Base-by-base conservation (phyloP, 2,329 filamentous ascomycete genomes). In the Claviceps spartinae region DNA sequence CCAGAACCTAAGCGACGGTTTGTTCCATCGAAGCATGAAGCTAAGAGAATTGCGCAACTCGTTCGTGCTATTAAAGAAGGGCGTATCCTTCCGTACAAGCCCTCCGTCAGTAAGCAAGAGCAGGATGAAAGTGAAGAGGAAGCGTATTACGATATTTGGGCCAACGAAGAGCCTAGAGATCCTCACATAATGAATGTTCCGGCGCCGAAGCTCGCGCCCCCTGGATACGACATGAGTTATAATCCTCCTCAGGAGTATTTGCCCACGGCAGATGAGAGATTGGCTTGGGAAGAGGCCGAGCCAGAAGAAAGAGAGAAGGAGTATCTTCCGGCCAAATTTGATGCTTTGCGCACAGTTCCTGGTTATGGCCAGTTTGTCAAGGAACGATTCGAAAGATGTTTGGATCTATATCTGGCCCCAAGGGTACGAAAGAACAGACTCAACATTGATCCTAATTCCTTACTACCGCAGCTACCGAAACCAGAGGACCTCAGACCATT, bases 1-100 rank as follows among this genome's bases (percentile, higher is more conserved):
- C 93, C 93, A 6, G 93, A 98, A 65, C 93, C 93, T 1, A 98
- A 98, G 72, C 80, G 93, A 57, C 83, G 93, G 60, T 98, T 97
- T 66, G 73, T 98, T 9, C 93, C 94, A 6, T 97, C 91, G 47
- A 97, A 96, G 69, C 88, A 98, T 67, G 93, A 98, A 69, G 86
- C 88, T 36, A 96, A 96, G 74, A 82, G 90, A 53, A 81, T 98
- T 49, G 95, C 96, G 81, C 97, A 98, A 72, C 82, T 98, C 62
- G 93, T 97, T 51, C 88, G 87, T 63, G 93, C 93, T 40, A 98
- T 98, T 60, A 83, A 86, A 58, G 91, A 97, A 69, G 93, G 94
- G 38, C 82, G 89, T 48, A 97, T 98, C 59, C 72, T 95, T 62
- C 94, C 94, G 4, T 95, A 94, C 72, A 88, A 83, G 64, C 81